These are phyloP conservation scores for Vitis riparia DNA, from an alignment of 164 flowering plant genomes.

Conservation along the genomic window DNA sequence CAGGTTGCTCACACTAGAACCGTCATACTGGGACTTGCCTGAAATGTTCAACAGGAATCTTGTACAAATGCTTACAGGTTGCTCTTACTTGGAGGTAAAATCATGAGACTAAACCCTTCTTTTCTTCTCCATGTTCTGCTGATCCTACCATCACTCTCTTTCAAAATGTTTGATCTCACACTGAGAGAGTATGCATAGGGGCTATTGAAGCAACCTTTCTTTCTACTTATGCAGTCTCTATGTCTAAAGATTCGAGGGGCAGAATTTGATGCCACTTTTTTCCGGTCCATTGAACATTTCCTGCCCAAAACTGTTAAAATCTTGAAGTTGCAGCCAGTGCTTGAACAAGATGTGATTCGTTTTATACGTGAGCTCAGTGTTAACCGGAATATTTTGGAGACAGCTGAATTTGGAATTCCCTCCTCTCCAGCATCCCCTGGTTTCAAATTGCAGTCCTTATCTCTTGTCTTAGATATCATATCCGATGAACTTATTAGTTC, in stretches of 20 bases:
- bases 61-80: conserved; percentile 22
- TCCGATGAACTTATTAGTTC: conserved; percentile 32
- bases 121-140: neutral
- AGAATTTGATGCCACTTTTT: conserved; percentile 16
- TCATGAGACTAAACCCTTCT: neutral
- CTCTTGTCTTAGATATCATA: conserved; percentile 39
- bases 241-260: conserved; percentile 33
- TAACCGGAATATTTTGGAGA: neutral
- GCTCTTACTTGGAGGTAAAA: conserved; percentile 38
- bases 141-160: neutral
- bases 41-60: conserved; percentile 20
- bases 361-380: conserved; percentile 13
- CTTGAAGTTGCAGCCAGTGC: conserved; percentile 39
- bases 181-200: neutral
- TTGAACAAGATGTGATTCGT: conserved; percentile 19
- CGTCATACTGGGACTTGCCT: conserved; percentile 16
- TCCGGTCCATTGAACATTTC: conserved; percentile 14
- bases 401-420: neutral
- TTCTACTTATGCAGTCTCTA: conserved; percentile 29
- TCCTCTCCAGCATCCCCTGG: neutral
- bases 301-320: conserved; percentile 33
- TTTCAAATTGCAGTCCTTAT: conserved; percentile 28
- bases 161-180: neutral
- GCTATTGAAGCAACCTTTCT: no score
- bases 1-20: conserved; percentile 42